Evolutionary conservation across 1,139 yeast species (phyloP).

Genomic region (Lodderomyces beijingensis): DNA sequence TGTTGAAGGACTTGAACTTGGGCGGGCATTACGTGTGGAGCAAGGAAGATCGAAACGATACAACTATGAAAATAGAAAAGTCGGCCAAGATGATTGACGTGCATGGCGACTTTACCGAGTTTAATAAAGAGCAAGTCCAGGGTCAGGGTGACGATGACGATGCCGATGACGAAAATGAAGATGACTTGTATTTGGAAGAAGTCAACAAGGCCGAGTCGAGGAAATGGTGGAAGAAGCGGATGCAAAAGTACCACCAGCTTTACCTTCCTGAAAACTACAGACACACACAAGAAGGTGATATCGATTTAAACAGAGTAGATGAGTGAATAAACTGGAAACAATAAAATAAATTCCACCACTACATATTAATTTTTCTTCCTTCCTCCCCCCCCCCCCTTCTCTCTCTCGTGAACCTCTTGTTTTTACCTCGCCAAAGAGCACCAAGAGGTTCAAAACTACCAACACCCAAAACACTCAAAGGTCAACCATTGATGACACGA

Average conservation of each 20-base stretch:
- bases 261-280: constrained; percentile 9
- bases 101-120: constrained; percentile 17
- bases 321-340: constrained; percentile 4
- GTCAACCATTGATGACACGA: constrained; percentile 13
- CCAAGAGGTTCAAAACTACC: too few species aligned
- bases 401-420: neutral
- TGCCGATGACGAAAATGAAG: constrained; percentile 32
- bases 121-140: constrained; percentile 14
- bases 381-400: neutral
- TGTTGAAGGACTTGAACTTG: constrained; percentile 61
- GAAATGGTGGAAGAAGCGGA: constrained; percentile 46
- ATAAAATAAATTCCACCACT: too few species aligned
- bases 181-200: constrained; percentile 36
- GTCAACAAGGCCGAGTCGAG: constrained; percentile 32
- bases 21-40: constrained; percentile 44
- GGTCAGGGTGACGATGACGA: constrained; percentile 26
- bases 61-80: constrained; percentile 14
- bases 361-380: neutral
- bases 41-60: constrained; percentile 12
- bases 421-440: too few species aligned
- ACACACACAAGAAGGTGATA: constrained; percentile 7
- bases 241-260: constrained; percentile 27
- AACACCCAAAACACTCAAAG: too few species aligned
- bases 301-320: constrained; percentile 9
- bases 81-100: constrained; percentile 19